phyloP scores from a whole-genome alignment of 2,329 filamentous ascomycete genomes.

The Arthrobotrys musiformis region DNA sequence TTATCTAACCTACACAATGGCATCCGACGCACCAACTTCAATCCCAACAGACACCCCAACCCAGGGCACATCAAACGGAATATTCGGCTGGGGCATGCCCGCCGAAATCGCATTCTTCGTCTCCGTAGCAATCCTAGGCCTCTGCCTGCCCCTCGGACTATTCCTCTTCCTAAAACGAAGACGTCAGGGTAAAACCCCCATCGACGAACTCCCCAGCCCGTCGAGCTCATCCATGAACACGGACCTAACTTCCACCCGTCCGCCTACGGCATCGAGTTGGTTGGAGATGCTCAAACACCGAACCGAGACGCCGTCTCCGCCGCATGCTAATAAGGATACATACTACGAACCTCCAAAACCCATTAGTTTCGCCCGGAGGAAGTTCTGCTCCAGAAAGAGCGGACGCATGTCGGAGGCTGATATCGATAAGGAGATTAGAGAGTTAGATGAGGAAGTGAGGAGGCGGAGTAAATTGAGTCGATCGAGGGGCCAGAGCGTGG shows the following conservation, averaged over 20 bases:
- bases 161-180: constrained; percentile 33
- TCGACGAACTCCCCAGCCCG: constrained; percentile 4
- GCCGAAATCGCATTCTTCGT: constrained; percentile 44
- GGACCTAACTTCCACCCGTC: constrained; percentile 38
- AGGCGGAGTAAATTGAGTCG: constrained; percentile 36
- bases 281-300: constrained; percentile 52
- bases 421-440: constrained; percentile 46
- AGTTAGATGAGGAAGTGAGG: constrained; percentile 49
- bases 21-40: constrained; percentile 8
- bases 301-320: constrained; percentile 45
- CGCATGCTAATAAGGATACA: constrained; percentile 17
- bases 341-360: constrained; percentile 53
- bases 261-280: constrained; percentile 51
- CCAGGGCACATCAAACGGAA: constrained; percentile 9
- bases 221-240: constrained; percentile 16
- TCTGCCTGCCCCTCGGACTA: constrained; percentile 32
- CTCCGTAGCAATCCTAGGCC: constrained; percentile 26
- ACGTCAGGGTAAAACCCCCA: constrained; percentile 1
- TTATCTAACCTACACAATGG: constrained; percentile 30
- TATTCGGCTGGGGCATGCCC: constrained; percentile 42
- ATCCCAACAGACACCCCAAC: background rate
- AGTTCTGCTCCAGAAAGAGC: constrained; percentile 34
- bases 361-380: constrained; percentile 33
- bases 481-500: constrained; percentile 43
- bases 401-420: constrained; percentile 41